These are phyloP conservation scores for Nicotiana noctiflora DNA, from an alignment of 257 asterid species.

Conservation along the genomic window DNA sequence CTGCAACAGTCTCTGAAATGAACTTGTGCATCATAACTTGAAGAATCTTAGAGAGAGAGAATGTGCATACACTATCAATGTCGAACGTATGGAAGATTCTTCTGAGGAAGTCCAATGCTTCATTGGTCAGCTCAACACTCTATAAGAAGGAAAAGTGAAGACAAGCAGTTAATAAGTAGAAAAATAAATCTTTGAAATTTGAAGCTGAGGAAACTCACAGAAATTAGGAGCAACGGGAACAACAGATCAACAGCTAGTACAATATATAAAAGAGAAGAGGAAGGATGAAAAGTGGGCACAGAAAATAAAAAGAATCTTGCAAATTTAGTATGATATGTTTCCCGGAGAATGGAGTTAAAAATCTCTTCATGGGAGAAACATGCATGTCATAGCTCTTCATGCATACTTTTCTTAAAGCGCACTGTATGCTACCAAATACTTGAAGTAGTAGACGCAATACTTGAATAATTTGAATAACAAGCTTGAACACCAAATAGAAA, in stretches of 20 bases:
- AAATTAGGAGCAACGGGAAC: not conserved
- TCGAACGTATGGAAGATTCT: conserved; percentile 67
- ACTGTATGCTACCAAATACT: not conserved
- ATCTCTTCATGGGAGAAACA: not conserved
- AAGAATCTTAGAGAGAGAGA: conserved; percentile 9
- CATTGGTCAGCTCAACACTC: conserved; percentile 92
- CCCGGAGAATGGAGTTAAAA: not conserved
- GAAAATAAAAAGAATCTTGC: not conserved
- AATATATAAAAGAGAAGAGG: not conserved
- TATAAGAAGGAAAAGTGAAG: conserved; percentile 20
- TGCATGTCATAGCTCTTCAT: not conserved
- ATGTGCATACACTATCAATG: conserved; percentile 61
- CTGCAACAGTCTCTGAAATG: not conserved
- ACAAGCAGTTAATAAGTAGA: not conserved
- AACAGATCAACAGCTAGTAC: not conserved
- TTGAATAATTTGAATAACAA: not conserved
- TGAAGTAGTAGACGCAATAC: no score
- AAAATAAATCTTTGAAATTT: not conserved
- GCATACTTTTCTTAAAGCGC: not conserved
- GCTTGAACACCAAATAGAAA: not conserved
- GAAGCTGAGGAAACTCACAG: not conserved
- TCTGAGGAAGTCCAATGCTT: conserved; percentile 78
- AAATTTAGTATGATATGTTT: no score
- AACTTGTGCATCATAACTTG: not conserved
- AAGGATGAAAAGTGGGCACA: not conserved